Base-by-base conservation (phyloP, 163 green algal species). In the Volvox carteri region DNA sequence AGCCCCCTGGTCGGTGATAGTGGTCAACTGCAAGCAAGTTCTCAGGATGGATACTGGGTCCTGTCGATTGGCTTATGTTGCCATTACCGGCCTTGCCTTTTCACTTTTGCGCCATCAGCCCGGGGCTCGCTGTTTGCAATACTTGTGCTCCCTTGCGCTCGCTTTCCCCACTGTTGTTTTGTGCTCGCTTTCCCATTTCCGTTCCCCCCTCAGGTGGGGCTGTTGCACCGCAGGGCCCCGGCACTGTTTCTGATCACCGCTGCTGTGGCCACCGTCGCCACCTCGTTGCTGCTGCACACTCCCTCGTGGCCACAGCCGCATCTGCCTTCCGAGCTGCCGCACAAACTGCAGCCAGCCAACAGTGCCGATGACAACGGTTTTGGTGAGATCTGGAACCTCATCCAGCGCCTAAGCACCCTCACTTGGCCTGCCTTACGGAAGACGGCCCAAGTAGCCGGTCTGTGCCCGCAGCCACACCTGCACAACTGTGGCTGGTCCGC, bases 401-500 rank as follows among this genome's bases (percentile, higher is more conserved):
- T 2, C 73, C 23, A 41, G 37, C 9, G 7, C 14, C 14, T 56
- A 37, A 6, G 14, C 6, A 23, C 39, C 18, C 23, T 42, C 23
- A 23, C 39, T 5, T 56, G 39, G 78, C 78, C 37, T 16, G 28
- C 28, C 30, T n/a, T 85, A 11, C 39, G 41, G 12, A 28, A 3
- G 16, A 1, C 8, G 8, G 81, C 65, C 1, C 16, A 1, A 14
- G 65, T 33, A 1, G 19, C 37, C 4, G 62, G 67, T 8, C 46
- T 87, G 46, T 87, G 81, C 33, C 33, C 81, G 6, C 65, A 41
- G 65, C 21, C 81, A 2, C 65, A 79, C 19, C 81, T n/a, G 19
- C 7, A 7, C 6, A 46, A 79, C 46, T 87, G 81, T 46, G 81
- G 81, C 33, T 87, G 81, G 81, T 33, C 19, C 23, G 5, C n/a